phyloP scores from a whole-genome alignment of 371 early-diverging fungal genomes.

The Dichotomocladium elegans region DNA sequence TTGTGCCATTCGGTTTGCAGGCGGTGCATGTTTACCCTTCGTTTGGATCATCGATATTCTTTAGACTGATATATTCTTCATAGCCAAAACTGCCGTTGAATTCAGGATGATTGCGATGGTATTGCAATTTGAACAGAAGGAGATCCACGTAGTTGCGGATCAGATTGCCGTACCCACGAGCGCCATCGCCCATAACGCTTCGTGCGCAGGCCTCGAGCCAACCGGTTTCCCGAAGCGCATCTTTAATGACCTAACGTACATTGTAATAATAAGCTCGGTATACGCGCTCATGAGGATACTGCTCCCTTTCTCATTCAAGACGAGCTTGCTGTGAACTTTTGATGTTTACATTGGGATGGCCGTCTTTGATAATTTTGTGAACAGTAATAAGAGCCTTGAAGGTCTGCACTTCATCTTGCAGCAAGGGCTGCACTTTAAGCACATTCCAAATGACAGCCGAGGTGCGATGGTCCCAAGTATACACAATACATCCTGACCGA shows the following conservation, averaged over 20 bases:
- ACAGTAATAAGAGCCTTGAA: conserved; percentile 94
- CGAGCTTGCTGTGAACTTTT: background rate
- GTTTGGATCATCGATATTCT: conserved; percentile 94
- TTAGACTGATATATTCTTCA: conserved; percentile 91
- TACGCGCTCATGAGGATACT: too few relatives aligned
- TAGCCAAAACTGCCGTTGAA: conserved; percentile 96
- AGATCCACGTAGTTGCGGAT: conserved; percentile 92
- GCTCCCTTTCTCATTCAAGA: too few relatives aligned
- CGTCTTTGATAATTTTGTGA: conserved; percentile 94
- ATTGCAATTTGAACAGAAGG: conserved; percentile 85
- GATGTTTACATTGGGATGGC: conserved; percentile 75
- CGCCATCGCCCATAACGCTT: conserved; percentile 58
- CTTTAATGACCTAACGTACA: conserved; percentile 70
- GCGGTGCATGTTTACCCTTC: conserved; percentile 77
- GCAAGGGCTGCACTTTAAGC: conserved; percentile 80
- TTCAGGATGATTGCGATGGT: conserved; percentile 87
- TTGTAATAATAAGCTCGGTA: background rate
- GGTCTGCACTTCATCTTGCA: conserved; percentile 89
- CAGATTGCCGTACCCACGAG: conserved; percentile 78
- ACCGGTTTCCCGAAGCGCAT: conserved; percentile 67
- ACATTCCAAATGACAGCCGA: conserved; percentile 85
- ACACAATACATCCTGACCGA: conserved; percentile 75
- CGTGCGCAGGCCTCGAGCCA: conserved; percentile 68
- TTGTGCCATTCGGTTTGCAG: background rate
- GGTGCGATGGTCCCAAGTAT: conserved; percentile 92